Evolutionary conservation across 331 rosid genomes (phyloP), one percentile per base, ranked within the genome.

Genomic region (Pyracantha coccinea): DNA sequence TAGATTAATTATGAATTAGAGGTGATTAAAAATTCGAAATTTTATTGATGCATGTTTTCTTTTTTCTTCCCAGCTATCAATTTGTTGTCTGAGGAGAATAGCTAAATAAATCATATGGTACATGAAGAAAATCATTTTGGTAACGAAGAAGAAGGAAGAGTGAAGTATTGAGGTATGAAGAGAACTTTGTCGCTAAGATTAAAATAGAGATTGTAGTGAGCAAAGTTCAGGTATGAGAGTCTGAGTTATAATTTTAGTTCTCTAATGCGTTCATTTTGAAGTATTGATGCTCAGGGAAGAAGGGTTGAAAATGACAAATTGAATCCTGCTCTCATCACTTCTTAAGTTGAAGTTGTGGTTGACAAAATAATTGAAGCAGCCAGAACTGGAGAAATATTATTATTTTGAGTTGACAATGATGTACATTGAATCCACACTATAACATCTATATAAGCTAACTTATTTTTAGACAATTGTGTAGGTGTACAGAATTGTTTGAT

Each of bases 121-220:
- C 2, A 29, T 29, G 3, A 29, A 29, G 31, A 29, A 29, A 29
- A 29, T 29, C 31, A 29, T 29, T 29, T 2, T 2, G 3, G 27
- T 25, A 25, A 25, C 2, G 27, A 25, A 25, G 27, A 25, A 25
- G 27, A 25, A 25, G 2, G 27, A 25, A 25, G 2, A 25, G 27
- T 25, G 27, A 25, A 25, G 27, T 25, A 25, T 1, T 25, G 2
- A 25, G 27, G 2, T 25, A 25, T 24, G 92, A 90, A 80, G 93
- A 83, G 84, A 91, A 81, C 16, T 90, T 90, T 87, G 87, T 94
- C 23, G 86, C 89, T 81, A 91, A 91, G 86, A 93, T 94, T 75
- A 94, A 94, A 85, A 83, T 94, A 91, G 97, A 94, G 87, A 87
- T 94, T 75, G 98, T 94, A 66, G 91, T 91, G 79, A 77, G 61